Conservation (phyloP, 202 grass and related monocot species). For the Elaeis oleifera region DNA sequence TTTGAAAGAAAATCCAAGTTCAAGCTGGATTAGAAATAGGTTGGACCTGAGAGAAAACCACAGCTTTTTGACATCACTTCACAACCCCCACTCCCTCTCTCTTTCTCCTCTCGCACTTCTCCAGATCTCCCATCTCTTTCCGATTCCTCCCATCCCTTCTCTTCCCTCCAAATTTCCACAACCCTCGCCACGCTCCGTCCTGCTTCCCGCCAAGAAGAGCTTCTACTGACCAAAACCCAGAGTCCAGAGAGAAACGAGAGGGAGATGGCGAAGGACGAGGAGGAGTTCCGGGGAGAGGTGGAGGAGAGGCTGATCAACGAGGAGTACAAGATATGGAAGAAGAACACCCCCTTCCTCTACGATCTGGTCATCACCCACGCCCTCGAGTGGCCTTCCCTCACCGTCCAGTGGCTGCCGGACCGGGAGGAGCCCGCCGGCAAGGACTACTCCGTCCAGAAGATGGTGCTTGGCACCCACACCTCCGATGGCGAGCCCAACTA, state of each 20-base stretch:
- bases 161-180: too few species aligned
- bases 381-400: conserved; percentile 94
- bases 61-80: too few species aligned
- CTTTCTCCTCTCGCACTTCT: too few species aligned
- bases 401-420: conserved; percentile 97
- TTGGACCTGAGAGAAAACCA: too few species aligned
- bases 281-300: conserved; percentile 69
- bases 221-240: too few species aligned
- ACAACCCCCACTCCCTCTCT: too few species aligned
- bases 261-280: conserved; percentile 76
- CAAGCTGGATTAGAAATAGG: too few species aligned
- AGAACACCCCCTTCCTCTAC: conserved; percentile 97
- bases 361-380: conserved; percentile 96
- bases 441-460: conserved; percentile 93
- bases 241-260: neutral
- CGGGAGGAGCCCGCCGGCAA: conserved; percentile 69
- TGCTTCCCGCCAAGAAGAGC: too few species aligned
- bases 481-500: conserved; percentile 99
- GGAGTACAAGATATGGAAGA: conserved; percentile 99
- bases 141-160: too few species aligned
- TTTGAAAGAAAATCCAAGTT: too few species aligned
- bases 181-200: too few species aligned
- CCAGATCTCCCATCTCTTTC: too few species aligned
- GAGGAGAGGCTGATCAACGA: conserved; percentile 89
- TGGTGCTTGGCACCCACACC: conserved; percentile 95